A percentile compares a stretch with the other conserved stretches of the same genome.
Evolutionary conservation across 2,329 filamentous ascomycete species (phyloP).

Genomic region (Verticillium tricorpus): DNA sequence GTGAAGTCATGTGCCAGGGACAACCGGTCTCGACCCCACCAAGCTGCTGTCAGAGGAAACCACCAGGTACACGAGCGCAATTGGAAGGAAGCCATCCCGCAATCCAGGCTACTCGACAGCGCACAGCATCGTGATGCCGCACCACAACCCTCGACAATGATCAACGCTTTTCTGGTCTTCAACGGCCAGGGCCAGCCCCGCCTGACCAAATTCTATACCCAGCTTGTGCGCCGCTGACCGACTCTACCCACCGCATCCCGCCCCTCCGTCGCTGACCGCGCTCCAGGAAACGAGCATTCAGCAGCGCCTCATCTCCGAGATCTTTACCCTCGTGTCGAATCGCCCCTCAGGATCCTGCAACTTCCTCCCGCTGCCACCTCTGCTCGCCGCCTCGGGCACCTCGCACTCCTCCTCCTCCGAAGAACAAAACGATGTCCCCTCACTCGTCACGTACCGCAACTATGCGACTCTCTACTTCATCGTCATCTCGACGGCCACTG

Average conservation of each 20-base stretch:
- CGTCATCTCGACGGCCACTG: conserved; percentile 91
- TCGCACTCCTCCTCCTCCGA: conserved; percentile 60
- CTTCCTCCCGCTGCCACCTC: conserved; percentile 77
- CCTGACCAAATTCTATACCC: conserved; percentile 97
- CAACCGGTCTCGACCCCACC: conserved; percentile 5
- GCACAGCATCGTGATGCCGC: conserved; percentile 13
- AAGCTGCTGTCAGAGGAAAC: background rate
- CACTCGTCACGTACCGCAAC: conserved; percentile 94
- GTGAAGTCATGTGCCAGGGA: conserved; percentile 11
- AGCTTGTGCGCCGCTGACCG: conserved; percentile 58
- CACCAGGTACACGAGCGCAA: background rate
- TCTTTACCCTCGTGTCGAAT: conserved; percentile 92
- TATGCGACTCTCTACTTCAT: conserved; percentile 99
- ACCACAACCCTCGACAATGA: conserved; percentile 58
- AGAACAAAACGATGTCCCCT: conserved; percentile 82
- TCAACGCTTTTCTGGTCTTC: conserved; percentile 97
- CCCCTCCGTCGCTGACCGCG: background rate
- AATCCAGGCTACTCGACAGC: background rate
- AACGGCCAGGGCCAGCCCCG: conserved; percentile 97
- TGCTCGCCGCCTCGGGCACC: conserved; percentile 59
- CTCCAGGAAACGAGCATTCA: conserved; percentile 90
- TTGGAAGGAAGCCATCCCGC: background rate
- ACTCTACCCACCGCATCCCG: background rate
- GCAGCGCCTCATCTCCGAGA: conserved; percentile 93
- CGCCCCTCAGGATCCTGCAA: conserved; percentile 92